These are phyloP conservation scores for Salix caprea DNA, from an alignment of 345 rosid species.

Conservation along the genomic window DNA sequence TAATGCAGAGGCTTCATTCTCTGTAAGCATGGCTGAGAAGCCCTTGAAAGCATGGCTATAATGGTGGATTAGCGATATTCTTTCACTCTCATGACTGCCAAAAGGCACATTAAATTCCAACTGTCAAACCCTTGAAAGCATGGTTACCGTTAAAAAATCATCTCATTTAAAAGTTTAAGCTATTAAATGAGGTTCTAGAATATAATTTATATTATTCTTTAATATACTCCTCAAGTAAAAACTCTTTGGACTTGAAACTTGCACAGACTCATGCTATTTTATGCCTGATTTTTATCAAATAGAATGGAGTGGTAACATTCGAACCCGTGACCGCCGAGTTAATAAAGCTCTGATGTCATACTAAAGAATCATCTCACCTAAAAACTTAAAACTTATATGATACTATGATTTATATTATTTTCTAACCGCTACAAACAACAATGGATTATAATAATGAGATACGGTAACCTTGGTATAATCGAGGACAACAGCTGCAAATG, in stretches of 20 bases:
- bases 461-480: constrained; percentile 39
- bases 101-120: neutral
- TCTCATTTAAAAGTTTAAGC: rapidly evolving
- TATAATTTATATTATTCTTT: too few relatives aligned
- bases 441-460: neutral
- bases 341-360: rapidly evolving
- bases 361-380: too few relatives aligned
- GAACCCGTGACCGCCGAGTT: too few relatives aligned
- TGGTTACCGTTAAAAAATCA: too few relatives aligned
- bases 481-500: constrained; percentile 49
- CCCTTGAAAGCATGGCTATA: constrained; percentile 65
- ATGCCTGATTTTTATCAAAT: too few relatives aligned
- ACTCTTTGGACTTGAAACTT: too few relatives aligned
- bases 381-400: rapidly evolving
- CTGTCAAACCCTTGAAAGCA: neutral
- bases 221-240: too few relatives aligned
- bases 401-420: too few relatives aligned
- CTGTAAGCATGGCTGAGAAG: constrained; percentile 74
- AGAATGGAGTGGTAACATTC: too few relatives aligned
- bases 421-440: too few relatives aligned
- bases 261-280: too few relatives aligned
- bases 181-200: rapidly evolving
- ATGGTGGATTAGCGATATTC: constrained; percentile 43
- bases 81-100: constrained; percentile 42
- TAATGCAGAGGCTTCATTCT: constrained; percentile 54